A percentile compares a stretch with the other conserved stretches of the same genome.
These are phyloP conservation scores for Eucalyptus victrix DNA, from an alignment of 345 rosid species.

Conservation along the genomic window DNA sequence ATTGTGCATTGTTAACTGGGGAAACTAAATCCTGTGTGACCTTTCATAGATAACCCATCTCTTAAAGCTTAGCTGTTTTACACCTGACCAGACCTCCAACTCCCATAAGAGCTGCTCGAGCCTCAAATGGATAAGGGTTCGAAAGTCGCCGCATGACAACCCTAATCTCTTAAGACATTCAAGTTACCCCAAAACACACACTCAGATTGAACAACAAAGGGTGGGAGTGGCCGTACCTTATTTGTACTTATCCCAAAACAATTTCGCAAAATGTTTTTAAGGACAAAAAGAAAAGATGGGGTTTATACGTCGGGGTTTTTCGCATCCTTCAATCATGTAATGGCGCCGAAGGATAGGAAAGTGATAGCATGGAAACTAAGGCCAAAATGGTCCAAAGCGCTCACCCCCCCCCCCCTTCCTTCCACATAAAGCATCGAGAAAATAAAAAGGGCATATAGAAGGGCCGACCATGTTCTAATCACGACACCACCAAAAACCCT, in stretches of 20 bases:
- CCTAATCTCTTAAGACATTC: neutral
- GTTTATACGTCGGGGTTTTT: neutral
- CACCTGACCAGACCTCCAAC: neutral
- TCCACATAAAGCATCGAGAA: too few species aligned
- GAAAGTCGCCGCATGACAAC: neutral
- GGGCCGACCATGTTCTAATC: neutral
- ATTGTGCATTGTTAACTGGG: neutral
- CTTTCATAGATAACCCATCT: neutral
- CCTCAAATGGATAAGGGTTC: neutral
- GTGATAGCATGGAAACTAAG: neutral
- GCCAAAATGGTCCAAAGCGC: neutral
- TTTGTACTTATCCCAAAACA: neutral
- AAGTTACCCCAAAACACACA: neutral
- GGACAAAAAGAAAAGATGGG: neutral
- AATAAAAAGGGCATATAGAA: neutral
- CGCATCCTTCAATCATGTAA: neutral
- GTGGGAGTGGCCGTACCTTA: neutral
- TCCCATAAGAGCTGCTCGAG: neutral
- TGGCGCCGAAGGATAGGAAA: neutral
- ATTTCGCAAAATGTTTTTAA: neutral
- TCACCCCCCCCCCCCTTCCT: too few species aligned
- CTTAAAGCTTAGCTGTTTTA: neutral
- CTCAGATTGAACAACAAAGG: neutral
- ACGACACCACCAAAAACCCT: neutral
- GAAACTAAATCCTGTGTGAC: neutral